Evolutionary conservation across 106 monocot genomes (phyloP), one percentile per base, ranked within the genome.

Genomic region (Dioscorea zingiberensis): DNA sequence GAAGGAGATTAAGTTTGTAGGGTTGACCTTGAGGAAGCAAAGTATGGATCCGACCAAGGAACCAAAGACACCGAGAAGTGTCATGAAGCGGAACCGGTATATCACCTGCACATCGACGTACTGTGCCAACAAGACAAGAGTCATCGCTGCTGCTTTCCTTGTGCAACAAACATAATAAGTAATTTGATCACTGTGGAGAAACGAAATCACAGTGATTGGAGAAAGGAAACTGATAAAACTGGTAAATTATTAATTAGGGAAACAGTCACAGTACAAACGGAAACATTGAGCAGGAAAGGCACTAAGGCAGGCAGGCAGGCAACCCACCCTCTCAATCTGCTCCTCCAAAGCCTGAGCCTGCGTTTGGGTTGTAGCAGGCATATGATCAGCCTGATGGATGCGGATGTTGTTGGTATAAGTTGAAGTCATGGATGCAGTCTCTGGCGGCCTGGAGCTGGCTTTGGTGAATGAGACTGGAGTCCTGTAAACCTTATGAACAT

Each of bases 1-100:
- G 10, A 38, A 38, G 38, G 10, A 38, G 38, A 6, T 38, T 38
- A 38, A 8, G 10, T 10, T 38, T 59, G 21, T 30, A 45, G 51
- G 51, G 15, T 12, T 46, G 15, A 84, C 87, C 87, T 88, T 88
- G 69, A 88, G 80, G 64, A 80, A 88, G 53, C 87, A 88, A 47
- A 81, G 55, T 22, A 88, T 64, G 51, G 87, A 84, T 29, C 87
- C 87, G 76, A 88, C 67, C 54, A 88, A 65, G 74, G 87, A 88
- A 25, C 87, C 87, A 16, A 63, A 47, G 28, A 88, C 72, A 17
- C 62, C 88, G 26, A 88, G 66, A 47, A 84, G 63, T 9, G 88
- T 62, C 71, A 88, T 58, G 60, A 84, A 88, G n/a, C 84, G 70
- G 75, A 80, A 84, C 17, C 69, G 47, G 24, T 84, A 88, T 25